Base-by-base conservation (phyloP, 345 rosid genomes). In the Cardamine resedifolia region DNA sequence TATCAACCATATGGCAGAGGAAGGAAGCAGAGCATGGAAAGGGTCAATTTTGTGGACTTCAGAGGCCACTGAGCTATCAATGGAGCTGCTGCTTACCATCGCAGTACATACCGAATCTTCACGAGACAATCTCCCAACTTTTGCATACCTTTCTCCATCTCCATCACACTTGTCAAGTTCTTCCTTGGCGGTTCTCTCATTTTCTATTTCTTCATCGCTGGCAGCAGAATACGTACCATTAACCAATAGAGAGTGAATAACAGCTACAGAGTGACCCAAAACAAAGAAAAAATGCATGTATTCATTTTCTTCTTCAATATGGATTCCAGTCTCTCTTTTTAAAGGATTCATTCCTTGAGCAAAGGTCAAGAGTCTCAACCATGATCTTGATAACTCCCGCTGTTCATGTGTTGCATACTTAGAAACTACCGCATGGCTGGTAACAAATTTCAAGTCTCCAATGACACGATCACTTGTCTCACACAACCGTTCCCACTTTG, bases 241-340 rank as follows among this genome's bases (percentile, higher is more conserved):
- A 36, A 94, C 91, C 85, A 91, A 66, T 76, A 86, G 87, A 67
- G 85, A 78, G 78, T 91, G 88, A 71, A 89, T 89, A 65, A 71
- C 81, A 58, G 97, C 86, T 65, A 85, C 55, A 47, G 86, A 77
- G 75, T 81, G 84, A 68, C 86, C 83, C 80, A 94, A 81, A 75
- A 81, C 60, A 76, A 94, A 88, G 80, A 84, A 87, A 5, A 67
- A 66, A 76, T 84, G 83, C 65, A 77, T 77, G 66, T 79, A 71
- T 19, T 88, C 97, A 74, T 78, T 81, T 70, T 91, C 97, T 61
- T 88, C 97, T 18, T 90, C 97, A 38, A 84, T 52, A 77, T 70
- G 89, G 68, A 80, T 77, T 64, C 93, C 96, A 49, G 86, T 85
- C 83, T 94, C 98, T 85, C 97, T 89, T 85, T 87, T 94, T 48